These are phyloP conservation scores for Pisolithus microcarpus DNA, from an alignment of 768 basidiomycete genomes.

Conservation along the genomic window DNA sequence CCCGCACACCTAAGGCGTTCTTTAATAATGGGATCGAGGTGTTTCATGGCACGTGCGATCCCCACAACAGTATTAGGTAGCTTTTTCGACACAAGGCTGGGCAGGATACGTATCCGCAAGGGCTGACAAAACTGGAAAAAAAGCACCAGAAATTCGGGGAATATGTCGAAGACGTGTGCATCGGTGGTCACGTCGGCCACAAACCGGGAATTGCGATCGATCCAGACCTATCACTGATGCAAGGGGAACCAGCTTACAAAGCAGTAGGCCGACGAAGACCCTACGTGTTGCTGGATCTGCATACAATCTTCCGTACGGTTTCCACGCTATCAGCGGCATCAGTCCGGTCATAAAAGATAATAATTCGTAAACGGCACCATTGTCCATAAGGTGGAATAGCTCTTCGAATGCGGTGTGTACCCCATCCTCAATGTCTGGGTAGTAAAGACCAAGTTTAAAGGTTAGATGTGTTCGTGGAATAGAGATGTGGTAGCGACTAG, in stretches of 20 bases:
- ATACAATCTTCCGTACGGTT: constrained; percentile 28
- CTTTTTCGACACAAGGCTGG: too few species aligned
- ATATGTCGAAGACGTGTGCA: constrained; percentile 13
- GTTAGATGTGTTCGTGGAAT: constrained; percentile 26
- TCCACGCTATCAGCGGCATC: constrained; percentile 32
- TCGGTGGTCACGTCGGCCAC: constrained; percentile 22
- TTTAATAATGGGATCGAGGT: too few species aligned
- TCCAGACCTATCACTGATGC: constrained; percentile 23
- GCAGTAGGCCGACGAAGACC: constrained; percentile 41
- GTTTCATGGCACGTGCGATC: too few species aligned
- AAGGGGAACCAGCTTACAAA: constrained; percentile 13
- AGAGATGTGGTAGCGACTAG: constrained; percentile 24
- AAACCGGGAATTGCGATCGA: constrained; percentile 25
- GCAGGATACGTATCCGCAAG: too few species aligned
- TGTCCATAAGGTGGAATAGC: constrained; percentile 18
- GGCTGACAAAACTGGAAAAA: constrained; percentile 19
- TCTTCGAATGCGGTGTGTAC: constrained; percentile 15
- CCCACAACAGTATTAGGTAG: too few species aligned
- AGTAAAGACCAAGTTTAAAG: constrained; percentile 31
- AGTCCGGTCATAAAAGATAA: not conserved
- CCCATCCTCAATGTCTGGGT: constrained; percentile 33
- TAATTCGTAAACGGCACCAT: constrained; percentile 9
- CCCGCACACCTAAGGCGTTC: too few species aligned
- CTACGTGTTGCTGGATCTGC: constrained; percentile 39
- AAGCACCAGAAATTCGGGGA: constrained; percentile 27